Evolutionary conservation across 805 yeast genomes (phyloP), one percentile per base, ranked within the genome.

Genomic region (Candida corydali): DNA sequence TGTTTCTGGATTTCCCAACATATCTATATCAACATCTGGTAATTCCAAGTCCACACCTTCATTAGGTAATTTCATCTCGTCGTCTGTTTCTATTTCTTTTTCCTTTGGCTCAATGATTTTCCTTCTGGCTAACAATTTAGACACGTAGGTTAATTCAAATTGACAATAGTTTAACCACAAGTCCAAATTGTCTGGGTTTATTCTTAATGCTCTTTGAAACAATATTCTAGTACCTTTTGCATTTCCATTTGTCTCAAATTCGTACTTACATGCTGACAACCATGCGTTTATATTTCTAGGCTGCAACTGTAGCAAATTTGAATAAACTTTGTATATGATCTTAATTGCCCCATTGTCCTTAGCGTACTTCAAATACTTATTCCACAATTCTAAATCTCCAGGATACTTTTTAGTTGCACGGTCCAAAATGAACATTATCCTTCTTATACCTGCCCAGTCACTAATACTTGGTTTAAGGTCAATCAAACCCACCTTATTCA

Each of bases 261-360:
- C 98, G 61, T 86, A 87, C 54, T 86, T 86, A 20, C 97, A 96
- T 17, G 96, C 97, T 51, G 86, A 76, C 29, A 93, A 76, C 98
- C 98, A 93, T 12, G 91, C 84, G 49, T 82, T 84, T 2, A 87
- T 76, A 52, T 89, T 85, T 29, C 84, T 75, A n/a, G 98, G 98
- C 55, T 93, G 98, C 44, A 88, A 63, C 59, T 82, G 86, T 49
- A 93, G 69, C 47, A 91, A 68, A 40, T 78, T 76, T 5, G 89
- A 80, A 57, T 88, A 86, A 6, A 86, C 79, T 45, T 78, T 79
- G 54, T 85, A 86, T 12, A 83, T 76, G 36, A 78, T 78, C 50
- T 80, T 82, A 44, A 82, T 77, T 3, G 87, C 79, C 8, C 84
- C 85, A 37, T 76, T 71, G 11, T 68, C 59, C 50, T 82, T 82